Base-by-base conservation (phyloP, 805 yeast genomes). In the Millerozyma acaciae region DNA sequence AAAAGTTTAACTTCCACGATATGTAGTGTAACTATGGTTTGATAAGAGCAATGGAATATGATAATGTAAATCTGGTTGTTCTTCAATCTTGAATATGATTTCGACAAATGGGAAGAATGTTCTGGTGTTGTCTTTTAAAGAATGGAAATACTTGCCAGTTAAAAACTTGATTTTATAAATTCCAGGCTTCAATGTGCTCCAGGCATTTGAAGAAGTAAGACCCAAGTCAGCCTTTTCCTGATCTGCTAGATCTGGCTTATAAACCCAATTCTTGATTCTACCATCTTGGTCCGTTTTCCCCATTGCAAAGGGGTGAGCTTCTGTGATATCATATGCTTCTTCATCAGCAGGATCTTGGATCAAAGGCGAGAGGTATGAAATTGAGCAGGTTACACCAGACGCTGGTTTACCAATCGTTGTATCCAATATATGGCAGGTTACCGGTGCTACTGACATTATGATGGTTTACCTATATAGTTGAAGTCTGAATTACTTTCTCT, bases 101-200 rank as follows among this genome's bases (percentile, higher is more conserved):
- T 89, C 96, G 6, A 88, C 87, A 50, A 74, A 82, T 0, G 97
- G 97, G 67, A 88, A 89, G 53, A 88, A 88, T 1, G 88, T 80
- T 37, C 68, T 60, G 36, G 60, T 57, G 29, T 45, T 51, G 24
- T 39, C 48, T 3, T 47, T 41, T 21, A 60, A 47, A 8, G 44
- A 45, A 21, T 46, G 50, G 36, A 84, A 79, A 51, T 86, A 86
- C 23, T 74, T 71, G 3, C 80, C 80, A 0, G 94, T 84, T 33
- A 80, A 78, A 53, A 87, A 89, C 45, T 84, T 68, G 48, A 87
- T 78, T 60, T 76, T 81, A 62, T 86, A 85, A 19, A 75, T 57
- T 0, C 95, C 95, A 1, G 82, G 75, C 5, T 47, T 53, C 26
- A 80, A 60, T 3, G 37, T 47, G 0, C 57, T 42, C 82, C 85